phyloP scores from a whole-genome alignment of 768 basidiomycete genomes.

The Amyloporia xantha region DNA sequence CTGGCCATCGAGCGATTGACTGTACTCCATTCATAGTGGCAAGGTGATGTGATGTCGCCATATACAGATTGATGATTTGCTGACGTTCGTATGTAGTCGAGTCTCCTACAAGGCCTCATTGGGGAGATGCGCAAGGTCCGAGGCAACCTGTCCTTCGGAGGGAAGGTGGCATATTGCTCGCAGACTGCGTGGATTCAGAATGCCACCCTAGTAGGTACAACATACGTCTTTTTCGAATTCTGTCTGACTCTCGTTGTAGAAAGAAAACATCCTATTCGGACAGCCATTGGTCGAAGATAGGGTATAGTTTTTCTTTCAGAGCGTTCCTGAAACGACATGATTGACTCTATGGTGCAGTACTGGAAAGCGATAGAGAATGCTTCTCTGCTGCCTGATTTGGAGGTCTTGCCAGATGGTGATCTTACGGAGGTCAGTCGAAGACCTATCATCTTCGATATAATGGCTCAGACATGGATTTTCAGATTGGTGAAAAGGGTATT shows the following conservation, averaged over 20 bases:
- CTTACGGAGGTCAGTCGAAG: conserved; percentile 49
- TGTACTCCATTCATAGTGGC: background rate
- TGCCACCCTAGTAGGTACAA: conserved; percentile 43
- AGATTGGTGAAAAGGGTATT: conserved; percentile 72
- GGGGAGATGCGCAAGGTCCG: conserved; percentile 58
- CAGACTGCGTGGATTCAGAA: conserved; percentile 79
- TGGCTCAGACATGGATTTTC: background rate
- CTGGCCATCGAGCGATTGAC: background rate
- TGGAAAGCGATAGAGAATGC: conserved; percentile 56
- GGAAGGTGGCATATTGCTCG: conserved; percentile 60
- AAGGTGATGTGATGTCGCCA: background rate
- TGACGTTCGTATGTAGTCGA: too few species aligned
- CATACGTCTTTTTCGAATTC: background rate
- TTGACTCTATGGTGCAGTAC: too few species aligned
- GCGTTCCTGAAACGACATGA: background rate
- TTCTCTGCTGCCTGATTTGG: conserved; percentile 56
- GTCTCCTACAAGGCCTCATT: conserved; percentile 53
- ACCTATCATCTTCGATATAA: background rate
- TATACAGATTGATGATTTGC: too few species aligned
- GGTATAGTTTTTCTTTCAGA: conserved; percentile 12
- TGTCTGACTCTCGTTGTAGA: background rate
- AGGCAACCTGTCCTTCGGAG: conserved; percentile 55
- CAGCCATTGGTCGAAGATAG: conserved; percentile 52
- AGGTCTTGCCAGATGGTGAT: conserved; percentile 63
- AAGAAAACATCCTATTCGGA: conserved; percentile 63